Evolutionary conservation across 805 yeast genomes (phyloP).

Genomic region (Lachancea waltii): DNA sequence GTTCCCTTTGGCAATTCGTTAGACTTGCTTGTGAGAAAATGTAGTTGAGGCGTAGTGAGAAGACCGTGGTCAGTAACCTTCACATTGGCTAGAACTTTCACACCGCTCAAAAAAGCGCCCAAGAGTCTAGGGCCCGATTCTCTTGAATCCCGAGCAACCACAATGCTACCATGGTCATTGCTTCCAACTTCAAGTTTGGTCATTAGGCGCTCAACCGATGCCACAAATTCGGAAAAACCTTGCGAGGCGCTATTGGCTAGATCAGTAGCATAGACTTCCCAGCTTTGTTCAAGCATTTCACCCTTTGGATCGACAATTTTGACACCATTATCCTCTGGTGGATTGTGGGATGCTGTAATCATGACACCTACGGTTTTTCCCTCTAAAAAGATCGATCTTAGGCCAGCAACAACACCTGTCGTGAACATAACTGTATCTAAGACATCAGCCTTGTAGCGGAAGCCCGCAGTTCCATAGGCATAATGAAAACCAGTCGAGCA

Average conservation of each 20-base stretch:
- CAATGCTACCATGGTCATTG: conserved; percentile 43
- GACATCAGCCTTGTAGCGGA: conserved; percentile 63
- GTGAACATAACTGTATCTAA: conserved; percentile 79
- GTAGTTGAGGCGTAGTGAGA: conserved; percentile 91
- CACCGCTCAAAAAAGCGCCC: conserved; percentile 43
- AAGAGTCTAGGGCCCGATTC: conserved; percentile 58
- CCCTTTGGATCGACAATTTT: conserved; percentile 93
- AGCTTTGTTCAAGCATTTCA: conserved; percentile 72
- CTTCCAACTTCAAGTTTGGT: conserved; percentile 35
- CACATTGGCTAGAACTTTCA: conserved; percentile 54
- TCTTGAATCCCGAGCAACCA: conserved; percentile 84
- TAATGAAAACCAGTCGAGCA: conserved; percentile 39
- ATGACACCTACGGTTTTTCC: conserved; percentile 84
- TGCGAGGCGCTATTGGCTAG: conserved; percentile 60
- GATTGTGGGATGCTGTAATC: conserved; percentile 95
- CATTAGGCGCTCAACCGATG: conserved; percentile 5
- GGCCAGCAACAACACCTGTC: conserved; percentile 73
- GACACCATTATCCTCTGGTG: conserved; percentile 87
- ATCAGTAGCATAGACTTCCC: conserved; percentile 79
- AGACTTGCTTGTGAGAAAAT: conserved; percentile 67
- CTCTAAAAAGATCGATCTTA: conserved; percentile 65
- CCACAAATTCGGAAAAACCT: conserved; percentile 39
- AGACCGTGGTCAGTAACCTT: conserved; percentile 52
- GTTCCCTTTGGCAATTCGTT: conserved; percentile 54
- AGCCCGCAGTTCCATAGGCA: conserved; percentile 96